phyloP scores from a whole-genome alignment of 805 yeast species.

The Lipomyces starkeyi region DNA sequence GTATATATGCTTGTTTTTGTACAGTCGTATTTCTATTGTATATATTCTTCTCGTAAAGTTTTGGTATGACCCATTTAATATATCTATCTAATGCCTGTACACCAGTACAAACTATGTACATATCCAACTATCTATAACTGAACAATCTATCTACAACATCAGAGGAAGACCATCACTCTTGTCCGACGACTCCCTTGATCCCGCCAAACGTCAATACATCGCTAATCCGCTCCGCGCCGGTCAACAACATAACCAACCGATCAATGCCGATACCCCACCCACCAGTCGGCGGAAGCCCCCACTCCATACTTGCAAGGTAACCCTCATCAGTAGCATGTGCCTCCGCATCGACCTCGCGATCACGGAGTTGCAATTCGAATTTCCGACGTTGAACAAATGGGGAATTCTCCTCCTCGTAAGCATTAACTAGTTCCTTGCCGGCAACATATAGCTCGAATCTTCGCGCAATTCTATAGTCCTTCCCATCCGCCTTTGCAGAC shows the following conservation, averaged over 20 bases:
- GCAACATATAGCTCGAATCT: slow-evolving; percentile 85
- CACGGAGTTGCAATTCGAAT: slow-evolving; percentile 62
- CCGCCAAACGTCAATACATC: slow-evolving; percentile 78
- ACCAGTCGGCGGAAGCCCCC: slow-evolving; percentile 97
- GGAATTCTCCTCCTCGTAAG: slow-evolving; percentile 94
- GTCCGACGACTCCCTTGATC: slow-evolving; percentile 69
- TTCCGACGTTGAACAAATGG: slow-evolving; percentile 74
- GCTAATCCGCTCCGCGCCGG: slow-evolving; percentile 69
- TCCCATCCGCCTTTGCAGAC: slow-evolving; percentile 49
- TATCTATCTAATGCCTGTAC: background rate
- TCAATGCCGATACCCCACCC: slow-evolving; percentile 98
- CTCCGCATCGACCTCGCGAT: slow-evolving; percentile 63
- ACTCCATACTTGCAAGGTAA: slow-evolving; percentile 79
- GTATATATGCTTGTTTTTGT: background rate
- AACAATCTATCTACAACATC: background rate
- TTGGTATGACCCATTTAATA: background rate
- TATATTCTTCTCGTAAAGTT: background rate
- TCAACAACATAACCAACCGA: slow-evolving; percentile 78
- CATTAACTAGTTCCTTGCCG: slow-evolving; percentile 84
- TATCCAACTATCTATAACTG: background rate
- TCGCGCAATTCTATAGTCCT: slow-evolving; percentile 55
- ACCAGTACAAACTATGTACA: background rate
- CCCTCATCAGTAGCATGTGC: slow-evolving; percentile 71
- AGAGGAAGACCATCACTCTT: slow-evolving; percentile 45
- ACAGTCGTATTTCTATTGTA: background rate